Evolutionary conservation across 345 rosid genomes (phyloP).

Genomic region (Carallia brachiata): DNA sequence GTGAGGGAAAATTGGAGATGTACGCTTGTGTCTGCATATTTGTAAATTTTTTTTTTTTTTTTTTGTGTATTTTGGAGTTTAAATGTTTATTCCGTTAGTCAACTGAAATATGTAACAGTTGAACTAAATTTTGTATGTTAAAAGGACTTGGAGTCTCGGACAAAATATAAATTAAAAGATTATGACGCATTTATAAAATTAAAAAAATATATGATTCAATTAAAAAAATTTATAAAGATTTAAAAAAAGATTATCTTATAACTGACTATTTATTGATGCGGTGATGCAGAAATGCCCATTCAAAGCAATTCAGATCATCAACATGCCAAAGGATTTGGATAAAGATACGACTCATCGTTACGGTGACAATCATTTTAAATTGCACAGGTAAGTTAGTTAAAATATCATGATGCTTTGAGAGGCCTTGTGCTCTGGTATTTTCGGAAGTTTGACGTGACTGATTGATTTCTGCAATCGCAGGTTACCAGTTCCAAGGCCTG

Average conservation of each 20-base stretch:
- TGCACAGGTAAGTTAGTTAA: constrained; percentile 63
- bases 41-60: no score
- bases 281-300: constrained; percentile 88
- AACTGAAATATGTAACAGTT: no score
- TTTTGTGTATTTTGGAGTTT: no score
- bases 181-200: no score
- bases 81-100: no score
- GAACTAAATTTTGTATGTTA: no score
- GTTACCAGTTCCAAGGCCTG: constrained; percentile 97
- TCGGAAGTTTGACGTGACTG: constrained; percentile 19
- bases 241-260: not conserved
- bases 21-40: no score
- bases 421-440: constrained; percentile 2
- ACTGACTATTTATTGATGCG: constrained; percentile 3
- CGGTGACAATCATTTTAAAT: constrained; percentile 88
- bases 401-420: not conserved
- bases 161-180: no score
- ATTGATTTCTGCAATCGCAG: constrained; percentile 37
- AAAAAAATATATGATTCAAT: no score
- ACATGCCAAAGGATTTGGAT: constrained; percentile 86
- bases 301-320: constrained; percentile 96
- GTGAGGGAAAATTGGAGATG: no score
- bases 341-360: constrained; percentile 98
- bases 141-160: no score
- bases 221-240: no score